Conservation (phyloP, 768 basidiomycete genomes). For the Gautieria morchelliformis region DNA sequence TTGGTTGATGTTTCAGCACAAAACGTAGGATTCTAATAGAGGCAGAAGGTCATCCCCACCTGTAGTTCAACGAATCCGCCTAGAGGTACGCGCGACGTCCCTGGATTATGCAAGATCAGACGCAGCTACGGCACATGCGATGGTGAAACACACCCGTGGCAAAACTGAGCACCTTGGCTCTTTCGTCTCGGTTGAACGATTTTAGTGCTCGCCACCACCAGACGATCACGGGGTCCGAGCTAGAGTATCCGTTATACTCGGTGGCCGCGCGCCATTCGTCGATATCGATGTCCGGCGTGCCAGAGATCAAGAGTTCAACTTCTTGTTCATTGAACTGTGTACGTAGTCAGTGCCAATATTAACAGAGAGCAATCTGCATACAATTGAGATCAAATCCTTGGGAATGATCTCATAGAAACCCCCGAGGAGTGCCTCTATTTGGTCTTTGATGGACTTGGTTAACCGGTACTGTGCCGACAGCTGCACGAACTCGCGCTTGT, state of each 20-base stretch:
- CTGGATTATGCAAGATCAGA: conserved; percentile 16
- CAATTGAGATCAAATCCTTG: conserved; percentile 88
- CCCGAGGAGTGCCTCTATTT: conserved; percentile 79
- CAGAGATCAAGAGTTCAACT: conserved; percentile 87
- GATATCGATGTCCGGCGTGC: conserved; percentile 97
- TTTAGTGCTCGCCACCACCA: conserved; percentile 99
- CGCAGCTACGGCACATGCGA: background rate
- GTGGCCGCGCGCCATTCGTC: conserved; percentile 95
- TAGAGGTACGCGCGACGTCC: conserved; percentile 86
- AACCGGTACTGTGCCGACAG: conserved; percentile 90
- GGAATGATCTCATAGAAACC: conserved; percentile 99
- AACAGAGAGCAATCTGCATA: conserved; percentile 28
- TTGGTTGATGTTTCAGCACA: background rate
- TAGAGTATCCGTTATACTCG: conserved; percentile 80
- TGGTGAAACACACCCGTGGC: conserved; percentile 44
- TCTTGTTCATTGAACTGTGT: conserved; percentile 83
- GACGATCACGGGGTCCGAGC: conserved; percentile 89
- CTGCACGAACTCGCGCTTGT: conserved; percentile 93
- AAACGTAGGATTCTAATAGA: background rate
- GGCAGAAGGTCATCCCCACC: conserved; percentile 23
- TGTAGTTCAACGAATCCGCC: conserved; percentile 90
- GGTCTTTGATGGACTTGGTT: conserved; percentile 89
- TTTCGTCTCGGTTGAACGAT: conserved; percentile 93
- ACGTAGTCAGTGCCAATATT: background rate
- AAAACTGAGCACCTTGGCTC: conserved; percentile 95